phyloP scores from a whole-genome alignment of 2,329 filamentous ascomycete species.

The Sporothrix brunneoviolacea region DNA sequence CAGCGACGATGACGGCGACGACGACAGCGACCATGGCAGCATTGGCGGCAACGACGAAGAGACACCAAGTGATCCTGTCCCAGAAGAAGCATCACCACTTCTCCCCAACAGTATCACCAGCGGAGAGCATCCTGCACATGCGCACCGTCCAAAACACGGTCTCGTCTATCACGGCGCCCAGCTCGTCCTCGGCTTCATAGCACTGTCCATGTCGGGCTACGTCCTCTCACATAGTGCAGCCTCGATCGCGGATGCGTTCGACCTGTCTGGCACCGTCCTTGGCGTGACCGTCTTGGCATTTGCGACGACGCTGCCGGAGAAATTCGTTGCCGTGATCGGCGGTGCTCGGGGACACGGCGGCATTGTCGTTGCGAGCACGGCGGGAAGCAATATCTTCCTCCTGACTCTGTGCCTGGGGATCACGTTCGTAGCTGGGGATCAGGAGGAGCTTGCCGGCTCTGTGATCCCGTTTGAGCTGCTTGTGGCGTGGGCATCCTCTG shows the following conservation, averaged over 20 bases:
- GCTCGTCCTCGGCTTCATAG: neutral
- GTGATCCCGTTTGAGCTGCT: slow-evolving; percentile 1
- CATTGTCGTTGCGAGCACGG: neutral
- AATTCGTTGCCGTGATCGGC: neutral
- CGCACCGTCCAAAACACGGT: neutral
- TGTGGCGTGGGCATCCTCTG: neutral
- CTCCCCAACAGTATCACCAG: neutral
- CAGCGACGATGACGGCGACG: too few relatives aligned
- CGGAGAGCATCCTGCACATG: neutral
- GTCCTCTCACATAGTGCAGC: neutral
- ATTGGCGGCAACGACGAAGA: neutral
- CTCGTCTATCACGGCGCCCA: neutral
- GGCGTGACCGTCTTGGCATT: neutral
- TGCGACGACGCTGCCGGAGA: slow-evolving; percentile 1
- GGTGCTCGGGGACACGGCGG: neutral
- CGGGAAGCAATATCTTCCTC: slow-evolving; percentile 5
- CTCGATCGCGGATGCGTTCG: neutral
- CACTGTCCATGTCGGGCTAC: neutral
- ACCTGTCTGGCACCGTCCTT: slow-evolving; percentile 1
- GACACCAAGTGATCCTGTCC: neutral
- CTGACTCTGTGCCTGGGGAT: slow-evolving; percentile 1
- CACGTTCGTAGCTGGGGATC: slow-evolving; percentile 1
- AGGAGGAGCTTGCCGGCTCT: neutral
- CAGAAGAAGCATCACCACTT: neutral
- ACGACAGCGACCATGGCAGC: neutral